Percentiles rank a stretch among this genome's conserved stretches.
Evolutionary conservation across 1,284 basidiomycete species (phyloP).

Genomic region (Boletus hoseneyae): DNA sequence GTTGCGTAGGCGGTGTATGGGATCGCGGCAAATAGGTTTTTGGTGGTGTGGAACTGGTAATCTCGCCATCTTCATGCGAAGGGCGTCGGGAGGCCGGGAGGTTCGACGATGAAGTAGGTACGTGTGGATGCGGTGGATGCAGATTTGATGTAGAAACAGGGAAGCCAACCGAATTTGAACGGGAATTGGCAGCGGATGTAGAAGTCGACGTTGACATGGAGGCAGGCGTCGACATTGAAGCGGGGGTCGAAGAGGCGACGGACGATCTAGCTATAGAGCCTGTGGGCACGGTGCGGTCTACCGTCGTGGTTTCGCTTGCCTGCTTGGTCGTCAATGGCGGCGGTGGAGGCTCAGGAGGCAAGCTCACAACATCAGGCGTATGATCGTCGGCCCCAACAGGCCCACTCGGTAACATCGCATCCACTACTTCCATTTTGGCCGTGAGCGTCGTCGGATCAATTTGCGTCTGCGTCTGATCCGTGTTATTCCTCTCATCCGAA

Average conservation of each 20-base stretch:
- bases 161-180: slow-evolving; percentile 29
- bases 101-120: slow-evolving; percentile 8
- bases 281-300: slow-evolving; percentile 4
- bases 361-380: slow-evolving; percentile 26
- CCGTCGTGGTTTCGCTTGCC: slow-evolving; percentile 13
- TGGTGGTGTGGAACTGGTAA: slow-evolving; percentile 37
- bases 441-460: slow-evolving; percentile 18
- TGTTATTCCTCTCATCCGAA: slow-evolving; percentile 2
- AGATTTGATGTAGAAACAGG: slow-evolving; percentile 5
- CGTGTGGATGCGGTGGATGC: slow-evolving; percentile 2
- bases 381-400: slow-evolving; percentile 20
- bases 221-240: slow-evolving; percentile 11
- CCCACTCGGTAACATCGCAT: slow-evolving; percentile 24
- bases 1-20: slow-evolving; percentile 46
- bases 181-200: slow-evolving; percentile 25
- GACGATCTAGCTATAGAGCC: not conserved
- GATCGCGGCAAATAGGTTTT: slow-evolving; percentile 37
- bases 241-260: not conserved
- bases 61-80: slow-evolving; percentile 56
- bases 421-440: slow-evolving; percentile 35
- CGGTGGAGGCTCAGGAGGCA: slow-evolving; percentile 33
- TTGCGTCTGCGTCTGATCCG: slow-evolving; percentile 11
- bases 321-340: slow-evolving; percentile 31
- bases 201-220: slow-evolving; percentile 27
- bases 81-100: slow-evolving; percentile 24